These are phyloP conservation scores for Eimeria brunetti DNA, from an alignment of 169 alveolate species.

Conservation along the genomic window DNA sequence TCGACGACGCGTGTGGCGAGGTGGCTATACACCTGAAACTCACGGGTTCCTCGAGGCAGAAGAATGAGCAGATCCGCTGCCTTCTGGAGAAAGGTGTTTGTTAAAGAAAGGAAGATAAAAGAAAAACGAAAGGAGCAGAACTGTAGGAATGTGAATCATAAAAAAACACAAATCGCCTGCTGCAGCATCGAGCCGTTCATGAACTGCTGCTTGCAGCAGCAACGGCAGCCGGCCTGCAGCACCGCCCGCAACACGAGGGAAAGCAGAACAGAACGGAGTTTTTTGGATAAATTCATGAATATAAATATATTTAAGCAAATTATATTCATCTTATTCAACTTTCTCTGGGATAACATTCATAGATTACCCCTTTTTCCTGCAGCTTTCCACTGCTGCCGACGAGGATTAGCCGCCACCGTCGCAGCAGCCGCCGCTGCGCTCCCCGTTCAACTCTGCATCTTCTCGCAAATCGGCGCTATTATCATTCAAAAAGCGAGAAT, in stretches of 20 bases:
- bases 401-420: not conserved
- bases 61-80: not conserved
- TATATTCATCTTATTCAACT: too few species aligned
- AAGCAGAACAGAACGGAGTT: not conserved
- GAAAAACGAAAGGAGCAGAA: not conserved
- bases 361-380: not conserved
- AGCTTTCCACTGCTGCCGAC: slow-evolving; percentile 27
- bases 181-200: slow-evolving; percentile 49
- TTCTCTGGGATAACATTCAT: not conserved
- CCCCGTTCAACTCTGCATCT: not conserved
- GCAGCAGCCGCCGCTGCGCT: slow-evolving; percentile 16
- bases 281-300: not conserved
- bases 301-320: not conserved
- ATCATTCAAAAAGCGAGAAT: not conserved
- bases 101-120: not conserved
- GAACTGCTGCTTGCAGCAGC: slow-evolving; percentile 38
- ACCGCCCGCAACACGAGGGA: not conserved
- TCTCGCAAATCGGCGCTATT: not conserved
- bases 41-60: not conserved
- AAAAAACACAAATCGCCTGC: not conserved
- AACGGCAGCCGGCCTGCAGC: slow-evolving; percentile 51
- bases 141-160: not conserved
- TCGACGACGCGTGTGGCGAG: not conserved
- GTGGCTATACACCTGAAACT: slow-evolving; percentile 47
- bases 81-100: not conserved